Conservation (phyloP, 1,284 basidiomycete genomes). For the Trichosporon inkin region DNA sequence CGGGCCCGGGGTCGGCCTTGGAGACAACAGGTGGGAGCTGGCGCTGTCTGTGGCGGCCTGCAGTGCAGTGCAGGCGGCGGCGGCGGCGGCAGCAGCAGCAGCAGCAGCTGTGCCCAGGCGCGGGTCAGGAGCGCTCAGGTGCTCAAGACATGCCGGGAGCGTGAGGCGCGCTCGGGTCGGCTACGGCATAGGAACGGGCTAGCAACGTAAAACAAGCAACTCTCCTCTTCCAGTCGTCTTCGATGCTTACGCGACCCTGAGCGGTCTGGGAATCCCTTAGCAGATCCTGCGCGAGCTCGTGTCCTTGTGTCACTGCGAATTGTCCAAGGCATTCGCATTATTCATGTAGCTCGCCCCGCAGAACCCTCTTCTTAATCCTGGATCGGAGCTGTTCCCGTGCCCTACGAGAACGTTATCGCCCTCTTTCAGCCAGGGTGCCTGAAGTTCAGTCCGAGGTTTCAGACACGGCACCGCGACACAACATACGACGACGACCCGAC, state of each 20-base stretch:
- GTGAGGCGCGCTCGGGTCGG: background rate
- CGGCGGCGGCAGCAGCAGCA: too few relatives aligned
- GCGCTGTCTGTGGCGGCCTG: too few relatives aligned
- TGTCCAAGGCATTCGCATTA: background rate
- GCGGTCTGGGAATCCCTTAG: background rate
- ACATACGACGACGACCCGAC: background rate
- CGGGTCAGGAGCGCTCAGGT: background rate
- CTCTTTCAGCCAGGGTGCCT: background rate
- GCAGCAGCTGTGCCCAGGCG: background rate
- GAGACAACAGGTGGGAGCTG: too few relatives aligned
- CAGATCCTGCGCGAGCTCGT: background rate
- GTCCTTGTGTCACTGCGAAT: background rate
- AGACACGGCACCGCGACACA: background rate
- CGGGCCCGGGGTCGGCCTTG: too few relatives aligned
- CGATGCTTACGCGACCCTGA: conserved; percentile 5
- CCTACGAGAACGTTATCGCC: conserved; percentile 6
- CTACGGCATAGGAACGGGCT: conserved; percentile 9
- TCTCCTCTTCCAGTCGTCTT: background rate
- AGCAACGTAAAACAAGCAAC: conserved; percentile 5
- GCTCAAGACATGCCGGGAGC: background rate
- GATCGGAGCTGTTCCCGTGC: conserved; percentile 6
- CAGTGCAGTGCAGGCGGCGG: background rate
- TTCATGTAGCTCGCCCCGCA: conserved; percentile 8
- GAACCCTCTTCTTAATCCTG: conserved; percentile 9
- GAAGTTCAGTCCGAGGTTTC: background rate